These are phyloP conservation scores for Balakata baccata DNA, from an alignment of 345 rosid species.

Conservation along the genomic window DNA sequence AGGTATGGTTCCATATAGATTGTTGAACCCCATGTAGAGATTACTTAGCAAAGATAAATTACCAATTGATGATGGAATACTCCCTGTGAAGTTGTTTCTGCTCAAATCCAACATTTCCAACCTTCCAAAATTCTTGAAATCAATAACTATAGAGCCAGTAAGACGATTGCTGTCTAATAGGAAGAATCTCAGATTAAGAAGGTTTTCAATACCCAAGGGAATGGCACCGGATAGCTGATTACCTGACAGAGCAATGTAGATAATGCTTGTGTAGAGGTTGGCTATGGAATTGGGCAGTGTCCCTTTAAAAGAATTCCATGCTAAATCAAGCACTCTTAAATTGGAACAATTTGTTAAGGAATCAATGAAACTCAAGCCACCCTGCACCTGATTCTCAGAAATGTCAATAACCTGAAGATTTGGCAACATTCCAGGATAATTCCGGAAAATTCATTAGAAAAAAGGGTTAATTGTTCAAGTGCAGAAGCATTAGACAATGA, in stretches of 20 bases:
- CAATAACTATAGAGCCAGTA: slow-evolving; percentile 13
- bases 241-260: background rate
- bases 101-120: slow-evolving; percentile 10
- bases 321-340: background rate
- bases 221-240: slow-evolving; percentile 18
- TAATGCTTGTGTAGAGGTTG: slow-evolving; percentile 15
- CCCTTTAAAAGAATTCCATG: slow-evolving; percentile 4
- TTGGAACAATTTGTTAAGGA: slow-evolving; percentile 9
- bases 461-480: background rate
- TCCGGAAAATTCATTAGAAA: slow-evolving; percentile 3
- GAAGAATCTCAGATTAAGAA: background rate
- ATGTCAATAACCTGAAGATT: background rate
- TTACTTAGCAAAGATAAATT: slow-evolving; percentile 15
- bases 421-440: background rate
- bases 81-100: background rate
- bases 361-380: slow-evolving; percentile 9
- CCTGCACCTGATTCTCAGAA: slow-evolving; percentile 1
- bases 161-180: slow-evolving; percentile 11
- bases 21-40: slow-evolving; percentile 22
- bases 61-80: slow-evolving; percentile 29
- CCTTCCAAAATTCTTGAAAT: slow-evolving; percentile 14
- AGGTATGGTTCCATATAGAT: slow-evolving; percentile 31
- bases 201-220: slow-evolving; percentile 12
- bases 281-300: slow-evolving; percentile 5
- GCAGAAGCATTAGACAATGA: slow-evolving; percentile 16